These are phyloP conservation scores for Baudoinia panamericana DNA, from an alignment of 495 filamentous ascomycete genomes.

Conservation along the genomic window DNA sequence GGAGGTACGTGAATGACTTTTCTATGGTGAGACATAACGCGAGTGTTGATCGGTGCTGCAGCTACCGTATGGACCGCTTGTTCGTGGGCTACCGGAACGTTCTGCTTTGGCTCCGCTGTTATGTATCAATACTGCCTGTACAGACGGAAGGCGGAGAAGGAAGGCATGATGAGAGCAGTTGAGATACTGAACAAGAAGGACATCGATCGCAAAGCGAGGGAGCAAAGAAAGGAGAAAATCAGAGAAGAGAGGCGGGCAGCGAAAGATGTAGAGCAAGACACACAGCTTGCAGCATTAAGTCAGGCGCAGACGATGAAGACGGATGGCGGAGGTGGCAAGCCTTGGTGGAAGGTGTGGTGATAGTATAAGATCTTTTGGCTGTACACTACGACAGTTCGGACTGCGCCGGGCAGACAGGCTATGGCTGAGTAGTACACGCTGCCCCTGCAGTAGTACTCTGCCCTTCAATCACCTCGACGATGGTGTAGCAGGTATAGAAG, in stretches of 20 bases:
- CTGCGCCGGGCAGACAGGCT: background rate
- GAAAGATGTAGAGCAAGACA: conserved; percentile 30
- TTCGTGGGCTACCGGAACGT: conserved; percentile 76
- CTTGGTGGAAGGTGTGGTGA: conserved; percentile 14
- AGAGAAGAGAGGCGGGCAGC: conserved; percentile 42
- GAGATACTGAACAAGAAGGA: conserved; percentile 67
- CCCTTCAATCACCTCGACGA: too few relatives aligned
- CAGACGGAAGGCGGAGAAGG: conserved; percentile 53
- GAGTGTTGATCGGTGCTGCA: conserved; percentile 11
- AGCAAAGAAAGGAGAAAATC: conserved; percentile 37
- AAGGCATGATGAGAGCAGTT: conserved; percentile 64
- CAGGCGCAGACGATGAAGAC: background rate
- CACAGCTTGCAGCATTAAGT: conserved; percentile 9
- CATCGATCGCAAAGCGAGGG: conserved; percentile 42
- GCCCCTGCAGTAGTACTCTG: too few relatives aligned
- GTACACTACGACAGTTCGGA: background rate
- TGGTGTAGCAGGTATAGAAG: too few relatives aligned
- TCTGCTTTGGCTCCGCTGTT: conserved; percentile 46
- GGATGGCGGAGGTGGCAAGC: conserved; percentile 1
- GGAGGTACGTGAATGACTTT: conserved; percentile 64
- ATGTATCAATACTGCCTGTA: conserved; percentile 74
- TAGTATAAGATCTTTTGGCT: background rate
- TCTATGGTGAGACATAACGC: background rate
- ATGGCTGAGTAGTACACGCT: background rate
- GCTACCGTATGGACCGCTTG: conserved; percentile 44